Conservation (phyloP, 352 stramenopile genomes). For the Pythium sukuiense region DNA sequence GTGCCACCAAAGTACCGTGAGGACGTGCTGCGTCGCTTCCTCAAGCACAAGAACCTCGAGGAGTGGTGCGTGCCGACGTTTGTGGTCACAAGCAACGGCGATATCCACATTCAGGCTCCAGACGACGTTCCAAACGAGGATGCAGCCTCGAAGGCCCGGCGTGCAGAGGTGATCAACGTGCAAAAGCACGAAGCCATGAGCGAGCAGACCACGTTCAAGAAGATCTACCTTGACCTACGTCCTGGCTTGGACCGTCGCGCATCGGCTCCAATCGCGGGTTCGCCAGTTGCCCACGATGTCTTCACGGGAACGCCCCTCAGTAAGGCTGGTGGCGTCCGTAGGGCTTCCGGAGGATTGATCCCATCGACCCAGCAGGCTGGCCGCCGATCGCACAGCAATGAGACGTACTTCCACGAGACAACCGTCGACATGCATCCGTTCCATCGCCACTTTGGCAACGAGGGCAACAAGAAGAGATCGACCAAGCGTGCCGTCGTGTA, state of each 20-base stretch:
- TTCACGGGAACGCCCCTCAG: neutral
- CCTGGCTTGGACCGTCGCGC: conserved; percentile 21
- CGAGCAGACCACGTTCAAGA: conserved; percentile 19
- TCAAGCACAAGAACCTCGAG: conserved; percentile 26
- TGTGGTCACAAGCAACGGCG: conserved; percentile 18
- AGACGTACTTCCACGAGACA: conserved; percentile 19
- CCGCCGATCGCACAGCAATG: conserved; percentile 8
- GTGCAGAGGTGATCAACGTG: neutral
- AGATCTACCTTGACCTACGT: conserved; percentile 22
- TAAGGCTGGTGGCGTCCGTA: no score
- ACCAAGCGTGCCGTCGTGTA: neutral
- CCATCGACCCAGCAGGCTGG: no score
- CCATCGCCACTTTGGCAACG: neutral
- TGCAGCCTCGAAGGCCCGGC: neutral
- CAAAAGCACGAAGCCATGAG: conserved; percentile 11
- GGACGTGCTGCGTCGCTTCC: conserved; percentile 24
- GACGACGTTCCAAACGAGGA: conserved; percentile 17
- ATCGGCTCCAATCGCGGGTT: conserved; percentile 1
- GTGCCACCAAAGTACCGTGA: conserved; percentile 34
- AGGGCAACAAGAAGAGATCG: neutral
- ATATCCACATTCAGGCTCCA: conserved; percentile 22
- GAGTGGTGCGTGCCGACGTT: conserved; percentile 20
- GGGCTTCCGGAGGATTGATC: no score
- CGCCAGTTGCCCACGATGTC: neutral
- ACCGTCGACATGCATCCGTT: conserved; percentile 1